Conservation (phyloP, 1,139 yeast species). For the Yamadazyma siamensis region DNA sequence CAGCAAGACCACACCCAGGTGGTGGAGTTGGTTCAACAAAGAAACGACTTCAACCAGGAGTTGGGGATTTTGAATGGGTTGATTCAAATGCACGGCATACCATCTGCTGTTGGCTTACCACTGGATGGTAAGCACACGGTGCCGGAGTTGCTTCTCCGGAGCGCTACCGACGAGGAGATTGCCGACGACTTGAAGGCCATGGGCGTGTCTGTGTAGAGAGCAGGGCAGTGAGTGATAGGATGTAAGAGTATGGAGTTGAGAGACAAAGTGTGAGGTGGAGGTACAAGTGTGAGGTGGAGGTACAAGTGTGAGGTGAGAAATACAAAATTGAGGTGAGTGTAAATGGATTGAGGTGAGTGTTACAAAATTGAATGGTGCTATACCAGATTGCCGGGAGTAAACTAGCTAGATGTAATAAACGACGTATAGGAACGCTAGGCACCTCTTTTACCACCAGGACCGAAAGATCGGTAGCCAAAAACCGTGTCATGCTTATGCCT, state of each 20-base stretch:
- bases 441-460: too few species aligned
- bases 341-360: conserved; percentile 1
- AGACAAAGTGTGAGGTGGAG: too few species aligned
- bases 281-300: too few species aligned
- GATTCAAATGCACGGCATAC: conserved; percentile 58
- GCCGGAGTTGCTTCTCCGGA: conserved; percentile 41
- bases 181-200: conserved; percentile 54
- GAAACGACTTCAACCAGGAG: conserved; percentile 54
- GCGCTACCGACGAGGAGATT: conserved; percentile 61
- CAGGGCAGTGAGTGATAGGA: too few species aligned
- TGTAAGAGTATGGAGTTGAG: too few species aligned
- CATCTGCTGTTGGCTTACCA: conserved; percentile 54
- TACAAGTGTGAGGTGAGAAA: background rate
- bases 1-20: conserved; percentile 39
- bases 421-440: too few species aligned
- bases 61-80: conserved; percentile 57
- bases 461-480: too few species aligned
- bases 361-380: too few species aligned
- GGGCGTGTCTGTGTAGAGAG: conserved; percentile 43
- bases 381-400: too few species aligned
- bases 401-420: too few species aligned
- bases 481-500: too few species aligned
- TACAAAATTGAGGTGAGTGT: conserved; percentile 1
- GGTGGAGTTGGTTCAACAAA: conserved; percentile 48
- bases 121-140: conserved; percentile 17